These are phyloP conservation scores for Colletotrichum gloeosporioides DNA, from an alignment of 2,329 filamentous ascomycete genomes.

Conservation along the genomic window DNA sequence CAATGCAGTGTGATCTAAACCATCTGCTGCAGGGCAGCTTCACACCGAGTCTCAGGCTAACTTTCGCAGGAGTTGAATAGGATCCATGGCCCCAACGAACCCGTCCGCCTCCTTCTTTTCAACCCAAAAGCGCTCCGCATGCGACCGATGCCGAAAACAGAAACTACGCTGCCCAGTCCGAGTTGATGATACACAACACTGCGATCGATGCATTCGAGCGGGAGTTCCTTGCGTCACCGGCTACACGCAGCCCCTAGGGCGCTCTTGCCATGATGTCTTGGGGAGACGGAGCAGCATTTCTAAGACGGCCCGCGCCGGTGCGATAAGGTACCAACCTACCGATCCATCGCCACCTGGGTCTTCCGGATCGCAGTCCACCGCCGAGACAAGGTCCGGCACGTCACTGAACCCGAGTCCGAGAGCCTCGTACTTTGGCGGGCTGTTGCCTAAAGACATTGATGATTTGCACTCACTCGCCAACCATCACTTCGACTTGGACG, in stretches of 20 bases:
- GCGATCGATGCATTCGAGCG: not conserved
- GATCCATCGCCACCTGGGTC: not conserved
- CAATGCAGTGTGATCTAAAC: not conserved
- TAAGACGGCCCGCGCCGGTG: not conserved
- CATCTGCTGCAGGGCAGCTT: not conserved
- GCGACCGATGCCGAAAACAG: not conserved
- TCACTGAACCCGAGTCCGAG: not conserved
- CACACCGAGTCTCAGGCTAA: not conserved
- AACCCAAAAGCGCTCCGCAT: not conserved
- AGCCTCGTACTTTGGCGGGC: not conserved
- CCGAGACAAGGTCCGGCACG: not conserved
- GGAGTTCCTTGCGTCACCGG: not conserved
- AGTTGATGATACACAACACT: not conserved
- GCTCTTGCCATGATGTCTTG: not conserved
- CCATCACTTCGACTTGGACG: not conserved
- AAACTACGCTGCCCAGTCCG: not conserved
- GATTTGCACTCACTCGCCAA: not conserved
- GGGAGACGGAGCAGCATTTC: not conserved
- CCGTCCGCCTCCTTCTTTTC: not conserved
- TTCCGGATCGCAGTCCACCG: not conserved
- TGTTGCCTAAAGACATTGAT: not conserved
- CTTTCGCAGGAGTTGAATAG: not conserved
- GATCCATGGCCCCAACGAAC: not conserved
- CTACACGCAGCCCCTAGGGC: not conserved
- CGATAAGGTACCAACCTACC: not conserved